Evolutionary conservation across 2,329 filamentous ascomycete species (phyloP).

Genomic region (Bisporella sp.): DNA sequence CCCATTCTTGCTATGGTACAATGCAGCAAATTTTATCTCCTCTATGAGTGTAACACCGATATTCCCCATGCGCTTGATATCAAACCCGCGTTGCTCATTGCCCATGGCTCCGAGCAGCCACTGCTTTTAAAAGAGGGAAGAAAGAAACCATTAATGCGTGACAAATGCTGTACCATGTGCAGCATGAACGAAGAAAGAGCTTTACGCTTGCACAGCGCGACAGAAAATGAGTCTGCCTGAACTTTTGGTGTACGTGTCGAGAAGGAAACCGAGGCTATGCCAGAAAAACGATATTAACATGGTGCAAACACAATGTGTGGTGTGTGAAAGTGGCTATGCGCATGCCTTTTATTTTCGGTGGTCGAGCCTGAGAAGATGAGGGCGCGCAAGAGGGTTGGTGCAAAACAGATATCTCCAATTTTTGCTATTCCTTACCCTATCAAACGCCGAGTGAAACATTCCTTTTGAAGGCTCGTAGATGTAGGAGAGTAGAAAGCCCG

Average conservation of each 20-base stretch:
- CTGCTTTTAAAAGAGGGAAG: too few species aligned
- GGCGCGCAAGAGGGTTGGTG: constrained; percentile 11
- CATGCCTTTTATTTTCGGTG: constrained; percentile 15
- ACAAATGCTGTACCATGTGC: too few species aligned
- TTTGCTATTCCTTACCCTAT: constrained; percentile 21
- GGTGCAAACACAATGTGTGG: too few species aligned
- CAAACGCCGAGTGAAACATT: constrained; percentile 23
- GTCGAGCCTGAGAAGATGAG: constrained; percentile 10
- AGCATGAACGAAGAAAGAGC: constrained; percentile 4
- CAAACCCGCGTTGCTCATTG: too few species aligned
- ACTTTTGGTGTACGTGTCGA: constrained; percentile 3
- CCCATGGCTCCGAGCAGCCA: too few species aligned
- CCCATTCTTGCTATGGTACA: constrained; percentile 19
- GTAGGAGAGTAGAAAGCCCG: constrained; percentile 21
- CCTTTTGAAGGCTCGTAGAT: constrained; percentile 24
- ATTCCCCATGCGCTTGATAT: constrained; percentile 7
- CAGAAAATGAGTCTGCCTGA: too few species aligned
- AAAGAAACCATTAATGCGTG: too few species aligned
- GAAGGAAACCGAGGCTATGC: constrained; percentile 13
- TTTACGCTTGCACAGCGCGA: neutral
- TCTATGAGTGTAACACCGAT: constrained; percentile 19
- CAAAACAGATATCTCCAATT: constrained; percentile 23
- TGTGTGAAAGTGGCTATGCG: too few species aligned
- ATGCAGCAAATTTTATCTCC: constrained; percentile 14
- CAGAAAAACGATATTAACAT: constrained; percentile 6